Conservation (phyloP, 495 filamentous ascomycete genomes). For the Xanthoparmelia taractica region DNA sequence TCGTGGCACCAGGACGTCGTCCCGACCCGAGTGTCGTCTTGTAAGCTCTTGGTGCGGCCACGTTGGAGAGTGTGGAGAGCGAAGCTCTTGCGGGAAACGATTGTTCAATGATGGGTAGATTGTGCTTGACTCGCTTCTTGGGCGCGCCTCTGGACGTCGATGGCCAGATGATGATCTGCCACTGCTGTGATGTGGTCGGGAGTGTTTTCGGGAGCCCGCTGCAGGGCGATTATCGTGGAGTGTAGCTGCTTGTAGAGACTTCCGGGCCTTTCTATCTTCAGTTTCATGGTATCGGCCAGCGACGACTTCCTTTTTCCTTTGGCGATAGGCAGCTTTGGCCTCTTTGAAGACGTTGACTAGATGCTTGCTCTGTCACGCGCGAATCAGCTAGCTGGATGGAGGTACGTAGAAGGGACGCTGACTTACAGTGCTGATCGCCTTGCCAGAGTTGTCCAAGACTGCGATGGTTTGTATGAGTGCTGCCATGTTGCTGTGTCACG, state of each 20-base stretch:
- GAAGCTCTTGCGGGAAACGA: slow-evolving; percentile 21
- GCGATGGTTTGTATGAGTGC: slow-evolving; percentile 67
- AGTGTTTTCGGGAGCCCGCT: slow-evolving; percentile 34
- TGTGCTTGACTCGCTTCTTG: slow-evolving; percentile 4
- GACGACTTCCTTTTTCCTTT: slow-evolving; percentile 69
- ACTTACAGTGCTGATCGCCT: slow-evolving; percentile 84
- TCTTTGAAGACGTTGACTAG: slow-evolving; percentile 80
- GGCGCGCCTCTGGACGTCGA: slow-evolving; percentile 2
- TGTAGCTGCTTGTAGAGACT: slow-evolving; percentile 40
- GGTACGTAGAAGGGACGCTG: slow-evolving; percentile 11
- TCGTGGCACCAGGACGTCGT: slow-evolving; percentile 8
- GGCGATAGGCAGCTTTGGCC: slow-evolving; percentile 74
- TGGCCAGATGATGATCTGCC: slow-evolving; percentile 13
- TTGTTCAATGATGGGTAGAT: slow-evolving; percentile 17
- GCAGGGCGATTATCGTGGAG: slow-evolving; percentile 47
- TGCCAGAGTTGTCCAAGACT: slow-evolving; percentile 85
- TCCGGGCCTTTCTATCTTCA: slow-evolving; percentile 45
- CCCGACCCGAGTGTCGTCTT: slow-evolving; percentile 39
- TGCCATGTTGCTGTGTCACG: slow-evolving; percentile 25
- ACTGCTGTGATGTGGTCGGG: slow-evolving; percentile 18
- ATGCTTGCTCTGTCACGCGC: slow-evolving; percentile 64
- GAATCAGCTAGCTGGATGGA: slow-evolving; percentile 26
- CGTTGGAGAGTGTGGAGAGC: slow-evolving; percentile 20
- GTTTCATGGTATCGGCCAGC: slow-evolving; percentile 53
- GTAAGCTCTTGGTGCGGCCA: slow-evolving; percentile 29